Evolutionary conservation across 257 asterid genomes (phyloP), one percentile per base, ranked within the genome.

Genomic region (Fraxinus quadrangulata): DNA sequence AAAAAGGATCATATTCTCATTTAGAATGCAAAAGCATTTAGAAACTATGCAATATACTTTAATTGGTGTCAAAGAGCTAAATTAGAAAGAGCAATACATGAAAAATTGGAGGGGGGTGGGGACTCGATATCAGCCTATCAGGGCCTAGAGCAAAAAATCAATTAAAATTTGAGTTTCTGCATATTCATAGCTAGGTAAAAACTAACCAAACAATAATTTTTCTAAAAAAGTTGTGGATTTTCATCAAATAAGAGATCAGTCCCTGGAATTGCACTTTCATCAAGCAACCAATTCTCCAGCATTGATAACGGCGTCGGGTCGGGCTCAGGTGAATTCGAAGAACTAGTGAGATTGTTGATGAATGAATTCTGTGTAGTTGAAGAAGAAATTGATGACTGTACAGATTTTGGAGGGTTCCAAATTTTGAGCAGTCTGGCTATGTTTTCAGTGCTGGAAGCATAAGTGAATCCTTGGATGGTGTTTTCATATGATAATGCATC

Each of bases 391-490:
- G 65, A 86, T n/a, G 65, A 86, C n/a, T 54, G 11, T 19, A 19
- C 65, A 54, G 65, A 54, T 54, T 80, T 80, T 0, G 89, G 77
- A 1, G 87, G 68, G 10, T 26, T 81, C 99, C 99, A 95, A 0
- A 72, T 85, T 70, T 93, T 88, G 0, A 95, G 91, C 80, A 95
- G 69, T 79, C 85, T 86, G 0, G 98, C 94, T 0, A 95, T 95
- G 51, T 95, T 95, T 30, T 90, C 97, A 0, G 97, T 87, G 83
- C 91, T 95, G 12, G 96, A 93, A 14, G 98, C 99, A 4, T 95
- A 95, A 0, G 86, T 28, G 71, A 66, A 63, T 2, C 72, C 34
- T 34, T 31, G 63, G 36, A 14, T 61, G 45, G 82, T 56, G 71
- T 75, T 78, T 5, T 89, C 92, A 6, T 82, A 28, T 31, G 97